These are phyloP conservation scores for Borovskyia barvae DNA, from an alignment of 208 protist species.

Conservation along the genomic window DNA sequence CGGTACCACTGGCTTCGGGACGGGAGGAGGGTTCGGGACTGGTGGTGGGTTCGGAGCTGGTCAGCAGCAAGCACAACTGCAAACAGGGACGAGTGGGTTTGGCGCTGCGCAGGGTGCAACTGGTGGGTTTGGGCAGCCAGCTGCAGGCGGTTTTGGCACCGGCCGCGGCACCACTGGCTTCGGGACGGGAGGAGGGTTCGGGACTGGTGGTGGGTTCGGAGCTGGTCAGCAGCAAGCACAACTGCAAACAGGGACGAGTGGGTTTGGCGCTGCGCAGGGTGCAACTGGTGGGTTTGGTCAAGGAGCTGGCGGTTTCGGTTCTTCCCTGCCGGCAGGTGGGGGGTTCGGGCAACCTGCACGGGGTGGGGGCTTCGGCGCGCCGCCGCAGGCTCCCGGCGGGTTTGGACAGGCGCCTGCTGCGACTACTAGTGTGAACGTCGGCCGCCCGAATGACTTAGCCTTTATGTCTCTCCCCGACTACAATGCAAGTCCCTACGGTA, in stretches of 20 bases:
- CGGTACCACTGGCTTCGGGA: too few relatives aligned
- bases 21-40: constrained; percentile 13
- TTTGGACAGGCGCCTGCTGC: constrained; percentile 26
- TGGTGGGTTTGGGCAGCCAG: constrained; percentile 36
- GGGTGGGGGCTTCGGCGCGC: constrained; percentile 9
- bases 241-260: constrained; percentile 18
- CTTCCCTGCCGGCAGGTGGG: not conserved
- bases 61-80: too few relatives aligned
- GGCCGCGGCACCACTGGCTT: constrained; percentile 1
- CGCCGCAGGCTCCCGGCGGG: not conserved
- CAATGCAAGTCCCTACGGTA: constrained; percentile 71
- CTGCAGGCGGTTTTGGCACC: constrained; percentile 26
- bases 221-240: constrained; percentile 6
- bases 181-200: constrained; percentile 7
- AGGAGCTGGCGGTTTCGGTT: not conserved
- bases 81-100: not conserved
- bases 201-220: not conserved
- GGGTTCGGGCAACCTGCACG: too few relatives aligned
- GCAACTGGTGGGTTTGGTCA: constrained; percentile 29
- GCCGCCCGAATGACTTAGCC: constrained; percentile 32
- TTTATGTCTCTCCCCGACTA: constrained; percentile 83
- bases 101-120: not conserved
- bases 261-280: constrained; percentile 38
- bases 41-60: too few relatives aligned
- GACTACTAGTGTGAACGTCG: constrained; percentile 9